phyloP scores from a whole-genome alignment of 1,139 yeast species.

The Geotrichum armillariae region DNA sequence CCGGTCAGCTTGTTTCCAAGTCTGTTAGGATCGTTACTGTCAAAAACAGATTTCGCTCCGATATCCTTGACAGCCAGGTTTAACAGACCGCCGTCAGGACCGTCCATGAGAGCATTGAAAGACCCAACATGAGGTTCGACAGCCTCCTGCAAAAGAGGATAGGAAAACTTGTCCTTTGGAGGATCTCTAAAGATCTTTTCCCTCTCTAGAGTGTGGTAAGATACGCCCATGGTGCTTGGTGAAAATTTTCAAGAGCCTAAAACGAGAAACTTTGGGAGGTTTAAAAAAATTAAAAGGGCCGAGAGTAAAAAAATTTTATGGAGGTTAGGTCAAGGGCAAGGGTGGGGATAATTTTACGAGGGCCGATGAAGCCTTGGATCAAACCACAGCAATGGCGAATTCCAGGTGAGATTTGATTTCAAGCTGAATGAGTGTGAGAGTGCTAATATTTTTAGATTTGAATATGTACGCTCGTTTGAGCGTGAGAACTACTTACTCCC shows the following conservation, averaged over 20 bases:
- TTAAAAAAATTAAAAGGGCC: constrained; percentile 3
- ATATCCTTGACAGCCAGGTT: constrained; percentile 87
- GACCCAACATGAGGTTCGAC: constrained; percentile 95
- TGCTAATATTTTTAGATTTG: constrained; percentile 76
- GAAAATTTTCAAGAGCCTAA: constrained; percentile 9
- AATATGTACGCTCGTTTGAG: constrained; percentile 84
- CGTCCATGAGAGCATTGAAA: constrained; percentile 91
- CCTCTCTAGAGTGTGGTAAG: constrained; percentile 84
- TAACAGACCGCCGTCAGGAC: constrained; percentile 70
- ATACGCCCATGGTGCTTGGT: constrained; percentile 35
- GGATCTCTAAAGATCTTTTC: constrained; percentile 85
- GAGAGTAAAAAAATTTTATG: constrained; percentile 5
- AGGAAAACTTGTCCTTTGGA: constrained; percentile 81
- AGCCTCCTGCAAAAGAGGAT: constrained; percentile 81
- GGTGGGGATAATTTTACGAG: neutral
- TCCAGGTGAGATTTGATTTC: constrained; percentile 25
- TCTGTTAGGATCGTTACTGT: constrained; percentile 62
- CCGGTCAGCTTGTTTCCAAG: constrained; percentile 75
- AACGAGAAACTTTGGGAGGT: neutral
- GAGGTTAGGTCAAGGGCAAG: constrained; percentile 10
- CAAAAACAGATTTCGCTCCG: constrained; percentile 82
- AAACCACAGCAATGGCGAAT: constrained; percentile 26
- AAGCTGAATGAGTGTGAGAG: too few species aligned
- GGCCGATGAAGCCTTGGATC: too few species aligned
- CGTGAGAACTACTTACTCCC: constrained; percentile 71